These are phyloP conservation scores for Angomonas deanei DNA, from an alignment of 208 protist genomes.

Conservation along the genomic window DNA sequence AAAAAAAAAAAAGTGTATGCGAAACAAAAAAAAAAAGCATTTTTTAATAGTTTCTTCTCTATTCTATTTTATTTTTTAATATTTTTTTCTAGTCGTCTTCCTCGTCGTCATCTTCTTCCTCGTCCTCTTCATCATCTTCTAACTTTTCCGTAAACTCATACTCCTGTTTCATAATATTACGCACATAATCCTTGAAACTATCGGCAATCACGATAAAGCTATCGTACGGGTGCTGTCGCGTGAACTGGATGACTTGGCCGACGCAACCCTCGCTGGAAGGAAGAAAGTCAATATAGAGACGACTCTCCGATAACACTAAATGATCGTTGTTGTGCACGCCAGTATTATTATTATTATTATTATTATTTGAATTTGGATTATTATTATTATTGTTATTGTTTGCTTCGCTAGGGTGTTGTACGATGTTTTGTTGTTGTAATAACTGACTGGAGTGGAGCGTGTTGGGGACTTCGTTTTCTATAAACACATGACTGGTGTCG, in stretches of 20 bases:
- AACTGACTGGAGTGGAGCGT: background rate
- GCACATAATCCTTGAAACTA: conserved; percentile 56
- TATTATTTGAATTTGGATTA: conserved; percentile 8
- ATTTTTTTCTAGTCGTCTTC: background rate
- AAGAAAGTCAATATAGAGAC: conserved; percentile 46
- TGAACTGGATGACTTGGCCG: conserved; percentile 50
- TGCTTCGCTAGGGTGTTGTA: background rate
- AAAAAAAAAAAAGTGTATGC: conserved; percentile 11
- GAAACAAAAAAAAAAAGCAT: background rate
- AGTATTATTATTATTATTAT: conserved; percentile 4
- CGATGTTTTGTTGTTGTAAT: background rate
- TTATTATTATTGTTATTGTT: background rate
- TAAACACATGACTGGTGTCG: background rate
- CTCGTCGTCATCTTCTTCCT: conserved; percentile 20
- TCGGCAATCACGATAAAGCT: conserved; percentile 45
- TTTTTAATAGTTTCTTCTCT: background rate
- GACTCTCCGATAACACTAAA: conserved; percentile 16
- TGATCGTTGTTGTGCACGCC: background rate
- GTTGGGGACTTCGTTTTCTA: background rate
- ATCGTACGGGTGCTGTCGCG: conserved; percentile 20
- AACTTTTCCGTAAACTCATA: conserved; percentile 59
- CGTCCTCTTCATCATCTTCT: conserved; percentile 49
- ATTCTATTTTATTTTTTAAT: background rate
- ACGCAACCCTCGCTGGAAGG: background rate
- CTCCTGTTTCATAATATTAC: conserved; percentile 46